Base-by-base conservation (phyloP, 1,139 yeast genomes). In the Lodderomyces jiufengensis region DNA sequence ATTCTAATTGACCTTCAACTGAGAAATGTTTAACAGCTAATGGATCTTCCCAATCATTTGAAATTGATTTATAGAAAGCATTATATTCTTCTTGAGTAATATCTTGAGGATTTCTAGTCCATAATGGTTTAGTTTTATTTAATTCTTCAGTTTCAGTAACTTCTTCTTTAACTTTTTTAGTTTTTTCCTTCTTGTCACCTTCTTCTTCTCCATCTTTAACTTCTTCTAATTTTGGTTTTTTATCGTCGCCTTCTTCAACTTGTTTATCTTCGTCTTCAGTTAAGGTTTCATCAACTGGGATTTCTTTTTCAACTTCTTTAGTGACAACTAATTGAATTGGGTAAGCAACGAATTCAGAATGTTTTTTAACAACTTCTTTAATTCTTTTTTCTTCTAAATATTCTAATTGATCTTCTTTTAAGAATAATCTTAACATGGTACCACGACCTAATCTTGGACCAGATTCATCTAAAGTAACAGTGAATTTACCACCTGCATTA, bases 31-130 rank as follows among this genome's bases (percentile, higher is more conserved):
- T 94, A 55, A 92, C 97, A 51, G 97, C 97, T 66, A 92, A 81
- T 72, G 97, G 99, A 66, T 92, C 98, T 76, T 92, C 98, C 98
- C 98, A 94, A 71, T 94, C 99, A 72, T 94, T 94, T 41, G 98
- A 90, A 60, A 94, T 92, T 37, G 97, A 87, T 78, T 94, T 94
- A 85, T 94, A 94, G 85, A 94, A 94, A 46, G 97, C 95, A 61
- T 94, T 92, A 79, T 94, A 94, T 74, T 94, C 99, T 51, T 94
- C 98, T 76, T 88, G 94, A 52, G 96, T 80, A 54, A 94, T 95
- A 49, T 94, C 99, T 55, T 94, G 73, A 65, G 99, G 98, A 77
- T 83, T 85, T 80, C 98, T 87, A 54, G 98, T 92, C 99, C 99
- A 94, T 63, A 94, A 76, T 50, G 99, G 99, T 77, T 94, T 94